Conservation (phyloP, 768 basidiomycete genomes). For the Lentinus brumalis region DNA sequence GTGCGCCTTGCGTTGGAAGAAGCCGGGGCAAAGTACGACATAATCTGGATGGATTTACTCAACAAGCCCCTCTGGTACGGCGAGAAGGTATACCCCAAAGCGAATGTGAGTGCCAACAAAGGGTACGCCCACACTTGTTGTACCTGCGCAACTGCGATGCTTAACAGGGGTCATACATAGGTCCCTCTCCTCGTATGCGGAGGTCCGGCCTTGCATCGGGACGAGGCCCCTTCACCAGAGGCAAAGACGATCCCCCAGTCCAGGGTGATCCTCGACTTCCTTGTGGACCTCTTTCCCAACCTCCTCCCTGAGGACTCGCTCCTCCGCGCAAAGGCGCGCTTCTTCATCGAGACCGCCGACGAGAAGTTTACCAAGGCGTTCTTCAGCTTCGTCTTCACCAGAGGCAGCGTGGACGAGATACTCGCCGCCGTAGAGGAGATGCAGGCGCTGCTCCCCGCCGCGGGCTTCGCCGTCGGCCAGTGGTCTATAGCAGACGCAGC, state of each 20-base stretch:
- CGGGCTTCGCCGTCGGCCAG: slow-evolving; percentile 44
- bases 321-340: slow-evolving; percentile 55
- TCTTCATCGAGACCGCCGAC: slow-evolving; percentile 59
- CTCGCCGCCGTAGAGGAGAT: slow-evolving; percentile 47
- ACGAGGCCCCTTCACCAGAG: slow-evolving; percentile 56
- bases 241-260: slow-evolving; percentile 64
- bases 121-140: slow-evolving; percentile 22
- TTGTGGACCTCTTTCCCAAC: slow-evolving; percentile 56
- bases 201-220: slow-evolving; percentile 7
- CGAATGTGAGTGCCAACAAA: slow-evolving; percentile 25
- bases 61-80: neutral
- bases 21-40: slow-evolving; percentile 47
- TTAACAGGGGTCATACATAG: neutral
- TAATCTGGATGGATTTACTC: slow-evolving; percentile 45
- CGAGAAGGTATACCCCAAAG: neutral
- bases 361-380: slow-evolving; percentile 45
- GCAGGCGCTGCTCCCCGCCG: slow-evolving; percentile 49
- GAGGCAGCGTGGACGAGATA: slow-evolving; percentile 41
- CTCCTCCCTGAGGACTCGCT: slow-evolving; percentile 59
- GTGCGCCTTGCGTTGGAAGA: slow-evolving; percentile 64
- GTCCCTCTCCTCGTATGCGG: neutral
- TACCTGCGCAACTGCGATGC: neutral
- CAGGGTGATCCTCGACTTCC: slow-evolving; percentile 62
- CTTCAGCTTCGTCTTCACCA: slow-evolving; percentile 35
- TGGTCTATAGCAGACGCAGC: slow-evolving; percentile 66